A percentile compares a stretch with the other conserved stretches of the same genome.
Conservation (phyloP, 371 early-diverging fungal species). For the Mortierella sp. region DNA sequence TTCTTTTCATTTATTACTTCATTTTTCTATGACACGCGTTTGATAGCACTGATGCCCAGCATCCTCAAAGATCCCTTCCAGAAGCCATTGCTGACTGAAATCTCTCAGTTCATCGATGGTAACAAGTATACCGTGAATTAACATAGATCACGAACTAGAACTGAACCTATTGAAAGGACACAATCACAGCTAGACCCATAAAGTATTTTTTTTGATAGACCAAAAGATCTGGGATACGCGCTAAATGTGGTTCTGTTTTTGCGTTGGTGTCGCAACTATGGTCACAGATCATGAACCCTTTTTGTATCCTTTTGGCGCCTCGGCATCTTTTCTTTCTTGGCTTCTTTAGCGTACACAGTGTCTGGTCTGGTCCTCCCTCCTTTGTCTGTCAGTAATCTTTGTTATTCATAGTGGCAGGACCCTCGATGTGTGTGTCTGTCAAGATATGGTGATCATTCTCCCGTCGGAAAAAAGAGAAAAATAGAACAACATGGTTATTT, state of each 20-base stretch:
- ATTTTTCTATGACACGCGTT: neutral
- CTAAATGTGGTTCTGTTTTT: neutral
- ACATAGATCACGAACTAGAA: no score
- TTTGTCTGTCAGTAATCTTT: no score
- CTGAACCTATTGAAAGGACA: no score
- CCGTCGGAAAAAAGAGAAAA: constrained; percentile 7
- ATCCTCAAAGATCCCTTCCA: constrained; percentile 19
- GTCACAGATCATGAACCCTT: neutral
- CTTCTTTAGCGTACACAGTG: no score
- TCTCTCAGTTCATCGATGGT: constrained; percentile 39
- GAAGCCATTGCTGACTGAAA: constrained; percentile 31
- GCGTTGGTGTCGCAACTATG: neutral
- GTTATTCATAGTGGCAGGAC: no score
- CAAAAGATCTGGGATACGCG: neutral
- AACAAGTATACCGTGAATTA: constrained; percentile 1
- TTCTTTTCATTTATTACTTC: neutral
- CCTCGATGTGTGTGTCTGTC: neutral
- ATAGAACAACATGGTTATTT: neutral
- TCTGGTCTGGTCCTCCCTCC: no score
- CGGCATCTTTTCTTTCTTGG: no score
- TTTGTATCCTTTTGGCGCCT: no score
- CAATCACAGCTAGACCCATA: no score
- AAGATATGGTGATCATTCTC: constrained; percentile 1
- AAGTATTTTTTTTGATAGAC: neutral
- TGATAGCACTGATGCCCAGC: constrained; percentile 35